Evolutionary conservation across 306 rosid species (phyloP).

Genomic region (Rosa lucieae): DNA sequence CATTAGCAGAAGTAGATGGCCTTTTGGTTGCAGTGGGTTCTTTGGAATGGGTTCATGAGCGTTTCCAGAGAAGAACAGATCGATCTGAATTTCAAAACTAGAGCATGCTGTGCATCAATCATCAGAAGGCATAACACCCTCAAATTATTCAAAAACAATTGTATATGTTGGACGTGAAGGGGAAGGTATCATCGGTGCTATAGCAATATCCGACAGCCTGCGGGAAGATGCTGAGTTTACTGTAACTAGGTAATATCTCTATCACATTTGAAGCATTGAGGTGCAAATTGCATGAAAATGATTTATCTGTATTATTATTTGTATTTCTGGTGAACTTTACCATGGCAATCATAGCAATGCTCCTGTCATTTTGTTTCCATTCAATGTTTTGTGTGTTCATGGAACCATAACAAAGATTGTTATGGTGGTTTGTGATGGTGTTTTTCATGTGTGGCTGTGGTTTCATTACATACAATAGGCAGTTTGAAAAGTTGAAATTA

Average conservation of each 20-base stretch:
- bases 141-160: constrained; percentile 73
- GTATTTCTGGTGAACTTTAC: not conserved
- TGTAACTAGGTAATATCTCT: constrained; percentile 49
- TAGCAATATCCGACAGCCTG: constrained; percentile 79
- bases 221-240: constrained; percentile 85
- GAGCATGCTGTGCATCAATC: constrained; percentile 54
- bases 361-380: not conserved
- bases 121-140: constrained; percentile 41
- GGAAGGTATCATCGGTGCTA: constrained; percentile 86
- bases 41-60: constrained; percentile 70
- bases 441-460: not conserved
- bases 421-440: not conserved
- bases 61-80: constrained; percentile 52
- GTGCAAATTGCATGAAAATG: not conserved
- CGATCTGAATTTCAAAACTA: constrained; percentile 52
- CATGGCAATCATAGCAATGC: not conserved
- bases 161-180: constrained; percentile 96
- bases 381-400: not conserved
- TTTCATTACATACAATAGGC: not conserved
- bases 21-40: constrained; percentile 84
- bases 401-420: not conserved
- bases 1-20: constrained; percentile 83
- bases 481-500: not conserved
- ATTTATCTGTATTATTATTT: not conserved
- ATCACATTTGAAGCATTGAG: not conserved